These are phyloP conservation scores for Clavispora fructus DNA, from an alignment of 805 yeast species.

Conservation along the genomic window DNA sequence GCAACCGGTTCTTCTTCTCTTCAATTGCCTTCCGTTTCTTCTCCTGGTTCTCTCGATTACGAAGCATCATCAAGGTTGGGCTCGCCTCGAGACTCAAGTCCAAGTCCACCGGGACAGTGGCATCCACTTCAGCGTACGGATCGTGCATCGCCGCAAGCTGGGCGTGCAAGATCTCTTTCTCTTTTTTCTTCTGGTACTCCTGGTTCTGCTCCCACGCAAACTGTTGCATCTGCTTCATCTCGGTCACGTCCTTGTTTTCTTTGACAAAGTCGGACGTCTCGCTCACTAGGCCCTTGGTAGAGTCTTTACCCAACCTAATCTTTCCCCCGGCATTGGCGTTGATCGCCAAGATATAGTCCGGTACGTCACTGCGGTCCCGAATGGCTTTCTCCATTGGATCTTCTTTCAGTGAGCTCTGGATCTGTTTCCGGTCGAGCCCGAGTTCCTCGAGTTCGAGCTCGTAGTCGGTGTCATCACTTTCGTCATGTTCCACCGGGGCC, in stretches of 20 bases:
- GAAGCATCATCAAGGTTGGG: constrained; percentile 32
- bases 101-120: constrained; percentile 17
- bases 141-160: constrained; percentile 9
- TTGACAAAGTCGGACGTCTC: constrained; percentile 21
- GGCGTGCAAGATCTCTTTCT: constrained; percentile 5
- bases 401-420: constrained; percentile 21
- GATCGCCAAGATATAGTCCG: constrained; percentile 54
- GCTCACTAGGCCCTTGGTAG: constrained; percentile 17
- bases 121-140: constrained; percentile 7
- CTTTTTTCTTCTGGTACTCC: constrained; percentile 10
- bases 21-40: constrained; percentile 10
- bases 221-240: constrained; percentile 42
- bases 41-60: constrained; percentile 17
- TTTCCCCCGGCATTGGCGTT: constrained; percentile 23
- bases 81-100: constrained; percentile 31
- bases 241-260: constrained; percentile 46
- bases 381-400: constrained; percentile 41
- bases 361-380: constrained; percentile 70
- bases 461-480: constrained; percentile 35
- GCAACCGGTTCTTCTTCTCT: constrained; percentile 6
- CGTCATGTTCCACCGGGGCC: constrained; percentile 10
- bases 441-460: constrained; percentile 37
- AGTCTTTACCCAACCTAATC: constrained; percentile 30
- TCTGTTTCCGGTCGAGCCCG: constrained; percentile 22
- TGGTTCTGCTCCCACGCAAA: constrained; percentile 42